phyloP scores from a whole-genome alignment of 495 filamentous ascomycete species.

The Chaetomium fimeti region DNA sequence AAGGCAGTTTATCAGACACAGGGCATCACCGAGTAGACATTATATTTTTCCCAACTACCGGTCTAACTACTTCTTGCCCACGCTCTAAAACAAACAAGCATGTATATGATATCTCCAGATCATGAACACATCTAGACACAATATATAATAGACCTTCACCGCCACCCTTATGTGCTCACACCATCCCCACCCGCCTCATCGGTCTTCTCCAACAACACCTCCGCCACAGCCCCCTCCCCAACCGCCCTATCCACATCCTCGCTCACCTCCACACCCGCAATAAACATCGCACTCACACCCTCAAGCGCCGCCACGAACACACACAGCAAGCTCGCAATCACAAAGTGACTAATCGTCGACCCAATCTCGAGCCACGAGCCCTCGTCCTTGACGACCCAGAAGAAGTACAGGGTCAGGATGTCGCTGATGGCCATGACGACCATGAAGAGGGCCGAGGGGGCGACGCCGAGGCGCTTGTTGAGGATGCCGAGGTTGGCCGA shows the following conservation, averaged over 20 bases:
- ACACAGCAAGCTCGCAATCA: slow-evolving; percentile 83
- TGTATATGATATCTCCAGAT: not conserved
- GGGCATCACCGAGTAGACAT: not conserved
- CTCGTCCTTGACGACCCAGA: slow-evolving; percentile 94
- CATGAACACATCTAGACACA: not conserved
- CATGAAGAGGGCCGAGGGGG: slow-evolving; percentile 87
- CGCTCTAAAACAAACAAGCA: not conserved
- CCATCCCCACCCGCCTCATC: slow-evolving; percentile 25
- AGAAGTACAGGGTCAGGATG: slow-evolving; percentile 93
- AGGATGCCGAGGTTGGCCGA: slow-evolving; percentile 91
- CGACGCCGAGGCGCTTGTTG: slow-evolving; percentile 79
- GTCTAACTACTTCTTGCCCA: not conserved
- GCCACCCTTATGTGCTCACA: not conserved
- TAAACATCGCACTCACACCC: slow-evolving; percentile 77
- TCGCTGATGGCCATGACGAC: slow-evolving; percentile 89
- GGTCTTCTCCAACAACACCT: slow-evolving; percentile 21
- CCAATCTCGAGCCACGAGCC: slow-evolving; percentile 98
- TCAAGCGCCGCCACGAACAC: slow-evolving; percentile 90
- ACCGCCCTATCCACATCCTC: slow-evolving; percentile 29
- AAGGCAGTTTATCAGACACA: not conserved
- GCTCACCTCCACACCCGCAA: slow-evolving; percentile 75
- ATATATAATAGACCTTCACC: not conserved
- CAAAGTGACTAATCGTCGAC: slow-evolving; percentile 90
- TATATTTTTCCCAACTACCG: not conserved
- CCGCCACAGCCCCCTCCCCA: slow-evolving; percentile 26